Evolutionary conservation across 352 stramenopile genomes (phyloP), one percentile per base, ranked within the genome.

Genomic region (Globisporangium solare): DNA sequence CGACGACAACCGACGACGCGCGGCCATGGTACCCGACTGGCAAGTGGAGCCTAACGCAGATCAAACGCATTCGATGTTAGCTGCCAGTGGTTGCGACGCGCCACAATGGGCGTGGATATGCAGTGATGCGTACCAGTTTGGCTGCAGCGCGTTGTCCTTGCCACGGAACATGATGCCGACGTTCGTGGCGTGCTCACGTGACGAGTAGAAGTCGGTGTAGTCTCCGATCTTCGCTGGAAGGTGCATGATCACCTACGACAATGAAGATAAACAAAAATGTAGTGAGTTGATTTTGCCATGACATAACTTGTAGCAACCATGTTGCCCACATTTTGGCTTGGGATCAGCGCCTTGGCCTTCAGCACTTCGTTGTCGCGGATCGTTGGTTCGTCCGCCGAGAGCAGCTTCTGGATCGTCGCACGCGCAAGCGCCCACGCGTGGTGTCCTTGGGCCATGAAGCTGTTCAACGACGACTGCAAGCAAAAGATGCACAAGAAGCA

Each of bases 181-280:
- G 70, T 98, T 98, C 46, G 94, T 98, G 14, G 96, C 95, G 74
- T 99, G 96, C 70, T 98, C 94, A 17, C 93, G 79, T 27, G 88
- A 98, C 58, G 88, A 96, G 77, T 98, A 99, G 61, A 99, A 99
- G 68, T 99, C 96, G 21, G 96, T 98, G 76, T 98, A 99, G 73
- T 99, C 95, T 24, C 94, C 94, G 57, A 99, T 97, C 35, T 78
- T 83, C 52, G 91, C 88, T 17, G 96, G 96, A 15, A 99, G 68
- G 60, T 98, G 88, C 83, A 98, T 97, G 39, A 74, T 73, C 46
- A 88, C 68, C 60, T 66, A 37, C 11, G 37, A n/a, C 11, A 35
- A 58, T 3, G 22, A 15, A 21, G 10, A 31, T n/a, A 27, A n/a
- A n/a, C n/a, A n/a, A n/a, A n/a, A n/a, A 56, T 8, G 5, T 24